phyloP scores from a whole-genome alignment of 345 rosid genomes.

The Syzygium grande region DNA sequence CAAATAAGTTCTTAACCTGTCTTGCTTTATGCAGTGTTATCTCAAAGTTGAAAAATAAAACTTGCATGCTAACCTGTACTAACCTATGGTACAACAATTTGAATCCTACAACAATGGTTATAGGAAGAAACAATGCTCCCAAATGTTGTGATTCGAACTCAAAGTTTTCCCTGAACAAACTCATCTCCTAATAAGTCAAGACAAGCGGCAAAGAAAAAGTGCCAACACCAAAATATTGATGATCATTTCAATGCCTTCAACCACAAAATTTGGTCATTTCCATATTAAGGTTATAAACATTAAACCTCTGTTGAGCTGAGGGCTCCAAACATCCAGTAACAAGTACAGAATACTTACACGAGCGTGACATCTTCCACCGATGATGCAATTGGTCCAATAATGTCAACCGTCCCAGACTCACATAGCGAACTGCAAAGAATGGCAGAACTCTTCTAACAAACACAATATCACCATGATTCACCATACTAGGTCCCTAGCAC shows the following conservation, averaged over 20 bases:
- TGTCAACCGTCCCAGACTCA: slow-evolving; percentile 68
- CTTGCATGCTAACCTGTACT: background rate
- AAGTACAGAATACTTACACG: slow-evolving; percentile 45
- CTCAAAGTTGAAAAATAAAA: background rate
- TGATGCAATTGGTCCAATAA: slow-evolving; percentile 83
- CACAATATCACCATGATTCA: background rate
- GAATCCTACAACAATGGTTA: background rate
- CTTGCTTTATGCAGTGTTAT: background rate
- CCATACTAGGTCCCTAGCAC: background rate
- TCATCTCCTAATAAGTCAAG: background rate
- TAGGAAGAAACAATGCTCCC: background rate
- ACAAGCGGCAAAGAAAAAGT: background rate
- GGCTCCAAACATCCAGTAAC: background rate
- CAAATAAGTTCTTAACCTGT: background rate
- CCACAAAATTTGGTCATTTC: background rate
- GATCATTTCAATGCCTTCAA: background rate
- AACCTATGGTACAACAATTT: background rate
- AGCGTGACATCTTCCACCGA: slow-evolving; percentile 70
- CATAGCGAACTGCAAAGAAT: slow-evolving; percentile 50
- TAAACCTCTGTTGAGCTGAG: background rate
- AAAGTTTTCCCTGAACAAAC: background rate
- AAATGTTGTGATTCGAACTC: background rate
- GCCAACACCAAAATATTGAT: background rate
- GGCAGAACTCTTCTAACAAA: background rate
- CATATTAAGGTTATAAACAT: background rate